A percentile compares a stretch with the other conserved stretches of the same genome.
Conservation (phyloP, 768 basidiomycete species). For the Suillus clintonianus region DNA sequence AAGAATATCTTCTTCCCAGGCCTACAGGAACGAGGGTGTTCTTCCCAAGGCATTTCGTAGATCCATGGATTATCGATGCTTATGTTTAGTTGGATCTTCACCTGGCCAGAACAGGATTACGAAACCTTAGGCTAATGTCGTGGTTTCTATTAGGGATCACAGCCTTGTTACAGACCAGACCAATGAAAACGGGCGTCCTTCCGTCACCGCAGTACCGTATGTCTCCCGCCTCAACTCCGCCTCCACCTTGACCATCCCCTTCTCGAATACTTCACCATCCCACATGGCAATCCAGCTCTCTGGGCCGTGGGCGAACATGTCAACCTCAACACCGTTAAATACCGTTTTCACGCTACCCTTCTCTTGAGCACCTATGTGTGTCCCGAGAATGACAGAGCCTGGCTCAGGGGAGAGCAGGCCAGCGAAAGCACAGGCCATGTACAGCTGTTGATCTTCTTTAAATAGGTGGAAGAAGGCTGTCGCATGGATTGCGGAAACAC, state of each 20-base stretch:
- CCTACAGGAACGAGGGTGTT: not conserved
- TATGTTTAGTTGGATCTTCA: not conserved
- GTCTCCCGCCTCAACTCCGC: not conserved
- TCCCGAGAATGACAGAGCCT: slow-evolving; percentile 50
- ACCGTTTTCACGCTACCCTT: not conserved
- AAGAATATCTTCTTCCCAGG: not conserved
- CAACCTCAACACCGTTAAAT: not conserved
- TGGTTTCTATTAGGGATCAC: not conserved
- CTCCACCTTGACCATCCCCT: slow-evolving; percentile 33
- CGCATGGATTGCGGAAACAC: slow-evolving; percentile 48
- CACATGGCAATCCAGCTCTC: slow-evolving; percentile 41
- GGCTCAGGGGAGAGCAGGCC: slow-evolving; percentile 42
- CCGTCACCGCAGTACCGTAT: not conserved
- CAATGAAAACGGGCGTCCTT: not conserved
- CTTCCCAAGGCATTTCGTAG: not conserved
- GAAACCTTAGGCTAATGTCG: not conserved
- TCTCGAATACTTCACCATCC: slow-evolving; percentile 37
- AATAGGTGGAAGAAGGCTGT: slow-evolving; percentile 53
- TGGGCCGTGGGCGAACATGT: slow-evolving; percentile 34
- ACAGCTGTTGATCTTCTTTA: slow-evolving; percentile 37
- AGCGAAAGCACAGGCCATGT: slow-evolving; percentile 45
- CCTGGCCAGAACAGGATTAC: not conserved
- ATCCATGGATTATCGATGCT: not conserved
- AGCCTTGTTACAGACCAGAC: not conserved
- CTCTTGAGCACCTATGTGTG: slow-evolving; percentile 30